Percentiles rank a stretch among this genome's conserved stretches.
Conservation (phyloP, 345 rosid genomes). For the Triadica sebifera region DNA sequence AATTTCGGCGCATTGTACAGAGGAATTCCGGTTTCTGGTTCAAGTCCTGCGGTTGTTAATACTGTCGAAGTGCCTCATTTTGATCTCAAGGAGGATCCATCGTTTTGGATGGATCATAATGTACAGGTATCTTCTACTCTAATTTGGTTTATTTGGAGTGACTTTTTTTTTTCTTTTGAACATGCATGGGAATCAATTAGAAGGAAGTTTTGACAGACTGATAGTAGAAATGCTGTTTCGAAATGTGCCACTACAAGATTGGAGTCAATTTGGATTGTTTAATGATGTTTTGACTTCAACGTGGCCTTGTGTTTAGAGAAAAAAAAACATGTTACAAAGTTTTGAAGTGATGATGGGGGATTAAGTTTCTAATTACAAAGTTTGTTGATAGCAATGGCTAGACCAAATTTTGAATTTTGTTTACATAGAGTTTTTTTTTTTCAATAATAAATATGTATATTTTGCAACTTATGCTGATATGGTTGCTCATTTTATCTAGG, state of each 20-base stretch:
- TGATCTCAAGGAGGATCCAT: slow-evolving; percentile 83
- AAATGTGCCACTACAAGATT: background rate
- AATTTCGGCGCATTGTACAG: slow-evolving; percentile 68
- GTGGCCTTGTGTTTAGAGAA: background rate
- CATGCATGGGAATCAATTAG: background rate
- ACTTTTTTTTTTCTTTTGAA: background rate
- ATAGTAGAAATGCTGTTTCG: background rate
- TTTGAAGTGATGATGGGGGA: background rate
- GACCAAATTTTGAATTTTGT: background rate
- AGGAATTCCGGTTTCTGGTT: slow-evolving; percentile 60
- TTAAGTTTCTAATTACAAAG: background rate
- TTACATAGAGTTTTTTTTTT: background rate
- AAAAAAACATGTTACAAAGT: background rate
- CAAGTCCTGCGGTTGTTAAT: slow-evolving; percentile 46
- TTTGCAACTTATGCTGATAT: slow-evolving; percentile 13
- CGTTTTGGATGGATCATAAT: slow-evolving; percentile 98
- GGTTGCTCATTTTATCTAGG: slow-evolving; percentile 38
- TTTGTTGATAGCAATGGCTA: background rate
- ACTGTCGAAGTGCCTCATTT: slow-evolving; percentile 91
- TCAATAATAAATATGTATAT: background rate
- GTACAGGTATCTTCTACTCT: slow-evolving; percentile 59
- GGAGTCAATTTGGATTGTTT: background rate
- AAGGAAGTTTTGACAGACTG: background rate
- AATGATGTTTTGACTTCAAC: background rate
- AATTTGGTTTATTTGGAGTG: background rate